Conservation (phyloP, 2,329 filamentous ascomycete species). For the Amesomyces nigricolor region DNA sequence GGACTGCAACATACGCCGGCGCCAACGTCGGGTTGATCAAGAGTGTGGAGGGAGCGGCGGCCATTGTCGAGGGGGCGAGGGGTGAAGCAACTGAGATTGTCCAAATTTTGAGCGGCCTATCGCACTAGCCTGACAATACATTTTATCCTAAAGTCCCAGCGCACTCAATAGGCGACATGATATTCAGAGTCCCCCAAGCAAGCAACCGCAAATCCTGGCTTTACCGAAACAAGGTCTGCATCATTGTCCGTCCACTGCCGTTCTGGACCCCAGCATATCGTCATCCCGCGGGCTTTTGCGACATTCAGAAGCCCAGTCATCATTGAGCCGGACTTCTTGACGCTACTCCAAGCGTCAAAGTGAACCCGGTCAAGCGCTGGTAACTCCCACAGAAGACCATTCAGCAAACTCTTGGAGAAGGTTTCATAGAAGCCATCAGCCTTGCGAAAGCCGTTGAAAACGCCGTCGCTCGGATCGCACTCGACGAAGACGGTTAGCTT, state of each 20-base stretch:
- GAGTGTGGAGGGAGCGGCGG: conserved; percentile 34
- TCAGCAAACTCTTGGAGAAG: conserved; percentile 56
- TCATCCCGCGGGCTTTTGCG: conserved; percentile 42
- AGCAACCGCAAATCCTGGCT: background rate
- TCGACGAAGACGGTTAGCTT: conserved; percentile 64
- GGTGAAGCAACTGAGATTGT: conserved; percentile 27
- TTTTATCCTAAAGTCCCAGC: background rate
- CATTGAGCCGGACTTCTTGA: conserved; percentile 60
- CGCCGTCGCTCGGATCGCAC: conserved; percentile 61
- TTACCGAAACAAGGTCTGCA: conserved; percentile 32
- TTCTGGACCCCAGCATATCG: conserved; percentile 62
- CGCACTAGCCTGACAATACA: conserved; percentile 1
- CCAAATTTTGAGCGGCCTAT: conserved; percentile 7
- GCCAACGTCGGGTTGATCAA: conserved; percentile 41
- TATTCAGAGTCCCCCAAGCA: background rate
- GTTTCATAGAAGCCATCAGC: conserved; percentile 63
- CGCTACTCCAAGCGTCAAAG: conserved; percentile 63
- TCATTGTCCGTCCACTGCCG: conserved; percentile 58
- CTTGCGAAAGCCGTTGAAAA: conserved; percentile 63
- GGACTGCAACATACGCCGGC: conserved; percentile 47
- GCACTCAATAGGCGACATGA: background rate
- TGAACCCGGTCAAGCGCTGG: conserved; percentile 54
- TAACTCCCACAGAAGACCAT: conserved; percentile 50
- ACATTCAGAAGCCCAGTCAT: conserved; percentile 55
- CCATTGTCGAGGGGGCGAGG: conserved; percentile 34